Base-by-base conservation (phyloP, 768 basidiomycete species). In the Chalciporus piperatus region DNA sequence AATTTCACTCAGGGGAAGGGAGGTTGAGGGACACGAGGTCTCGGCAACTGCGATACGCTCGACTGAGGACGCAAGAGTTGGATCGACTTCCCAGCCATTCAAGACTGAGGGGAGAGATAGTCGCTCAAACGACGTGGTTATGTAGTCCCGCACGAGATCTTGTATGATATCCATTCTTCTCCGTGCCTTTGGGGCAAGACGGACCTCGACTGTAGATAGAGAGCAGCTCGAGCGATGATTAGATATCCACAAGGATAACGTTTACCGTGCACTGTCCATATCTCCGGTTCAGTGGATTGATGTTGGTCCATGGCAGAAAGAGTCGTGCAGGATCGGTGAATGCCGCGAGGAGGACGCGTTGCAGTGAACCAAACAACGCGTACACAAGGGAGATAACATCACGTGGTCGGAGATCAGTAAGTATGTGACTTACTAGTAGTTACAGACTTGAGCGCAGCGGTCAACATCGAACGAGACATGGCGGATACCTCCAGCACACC, bases 11-110 rank as follows among this genome's bases (percentile, higher is more conserved):
- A 86, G 66, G 3, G 79, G 74, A 17, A 82, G 66, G 33, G 84
- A 74, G 11, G 72, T 74, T 12, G 74, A 74, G n/a, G 81, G 76
- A 67, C 80, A 85, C 45, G 84, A 64, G 2, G 82, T 83, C 66
- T 87, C 95, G 9, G 86, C 84, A 10, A 87, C 82, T 7, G 74
- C 70, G 48, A 98, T 87, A 43, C 76, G 77, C 51, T 96, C 90
- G 37, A 97, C 85, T 38, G 89, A 83, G 27, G 83, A 73, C 0
- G 76, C 76, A 10, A 98, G 78, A 41, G 87, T 79, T 11, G 83
- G 77, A 22, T 88, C 75, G 30, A 83, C 82, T 54, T 89, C 80
- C 92, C 92, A 97, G 19, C 91, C 92, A 37, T 78, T 73, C 6
- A 96, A 71, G 14, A 74, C 76, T 6, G 86, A 88, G 7, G 89